A percentile compares a stretch with the other conserved stretches of the same genome.
These are phyloP conservation scores for Chrysosporium queenslandicum DNA, from an alignment of 2,329 filamentous ascomycete species.

Conservation along the genomic window DNA sequence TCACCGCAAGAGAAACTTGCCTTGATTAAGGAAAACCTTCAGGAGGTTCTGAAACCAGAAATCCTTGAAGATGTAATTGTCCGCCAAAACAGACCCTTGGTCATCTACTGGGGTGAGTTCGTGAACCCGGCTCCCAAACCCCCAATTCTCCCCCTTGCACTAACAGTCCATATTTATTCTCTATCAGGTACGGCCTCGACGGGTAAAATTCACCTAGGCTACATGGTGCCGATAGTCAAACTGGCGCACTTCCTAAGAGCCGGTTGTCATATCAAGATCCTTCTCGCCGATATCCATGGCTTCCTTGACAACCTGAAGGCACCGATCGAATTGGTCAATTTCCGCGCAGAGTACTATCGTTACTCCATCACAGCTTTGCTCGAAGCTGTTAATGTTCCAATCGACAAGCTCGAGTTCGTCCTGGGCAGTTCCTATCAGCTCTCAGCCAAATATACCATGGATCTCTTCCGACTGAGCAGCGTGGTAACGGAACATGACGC, in stretches of 20 bases:
- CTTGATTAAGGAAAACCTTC: conserved; percentile 70
- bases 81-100: conserved; percentile 58
- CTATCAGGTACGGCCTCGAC: conserved; percentile 69
- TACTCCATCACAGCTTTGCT: conserved; percentile 60
- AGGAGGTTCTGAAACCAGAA: conserved; percentile 73
- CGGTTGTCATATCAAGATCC: conserved; percentile 66
- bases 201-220: conserved; percentile 72
- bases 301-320: conserved; percentile 55
- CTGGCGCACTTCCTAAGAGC: conserved; percentile 73
- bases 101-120: conserved; percentile 66
- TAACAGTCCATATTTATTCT: no score
- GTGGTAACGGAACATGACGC: conserved; percentile 68
- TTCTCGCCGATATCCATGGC: conserved; percentile 55
- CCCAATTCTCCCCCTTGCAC: no score
- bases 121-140: no score
- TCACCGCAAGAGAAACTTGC: conserved; percentile 44
- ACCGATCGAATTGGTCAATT: conserved; percentile 67
- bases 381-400: conserved; percentile 61
- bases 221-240: conserved; percentile 77
- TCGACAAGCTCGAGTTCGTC: conserved; percentile 64
- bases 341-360: conserved; percentile 69
- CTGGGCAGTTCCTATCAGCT: conserved; percentile 67
- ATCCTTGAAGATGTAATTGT: conserved; percentile 63
- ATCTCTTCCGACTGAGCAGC: conserved; percentile 66
- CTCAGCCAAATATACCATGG: conserved; percentile 78